Evolutionary conservation across 257 asterid genomes (phyloP), one percentile per base, ranked within the genome.

Genomic region (Solanum pennellii): DNA sequence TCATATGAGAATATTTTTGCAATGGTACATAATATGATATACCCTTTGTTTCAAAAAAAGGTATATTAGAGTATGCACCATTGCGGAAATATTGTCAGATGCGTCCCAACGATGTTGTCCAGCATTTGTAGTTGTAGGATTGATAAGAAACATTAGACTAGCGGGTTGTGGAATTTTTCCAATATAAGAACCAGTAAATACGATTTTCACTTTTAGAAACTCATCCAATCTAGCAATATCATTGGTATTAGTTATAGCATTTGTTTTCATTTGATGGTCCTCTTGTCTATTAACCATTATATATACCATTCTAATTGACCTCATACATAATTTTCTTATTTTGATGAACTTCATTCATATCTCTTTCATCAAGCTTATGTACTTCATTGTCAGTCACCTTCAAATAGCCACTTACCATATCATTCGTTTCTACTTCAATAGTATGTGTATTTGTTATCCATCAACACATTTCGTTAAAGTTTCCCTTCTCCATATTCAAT

Each of bases 1-100:
- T 76, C 88, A 59, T 87, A 44, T 82, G 93, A 91, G 87, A 89
- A 92, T 87, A 83, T 87, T 79, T 86, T 84, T 75, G 84, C 91
- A 29, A 86, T 93, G 92, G 91, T 92, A 88, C 89, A 88, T 85
- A 75, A 69, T 66, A 20, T 25, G 86, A 45, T 69, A 59, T 25
- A 66, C 37, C 35, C 9, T 15, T 25, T 35, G 73, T 2, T 20
- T 35, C 6, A 6, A 35, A 4, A 35, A 35, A 35, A 1, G 37
- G 37, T 35, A 35, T 35, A 35, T 35, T 35, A 5, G 37, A 35
- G 6, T 35, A 35, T 35, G 6, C 37, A 35, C 6, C 6, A 35
- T 4, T 35, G 37, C 6, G 1, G 6, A 35, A 35, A 35, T 35
- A 35, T 35, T 35, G 6, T 35, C 37, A 35, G 37, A 35, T 35